These are phyloP conservation scores for Mycosphaerella arachidis DNA, from an alignment of 2,329 filamentous ascomycete species.

Conservation along the genomic window DNA sequence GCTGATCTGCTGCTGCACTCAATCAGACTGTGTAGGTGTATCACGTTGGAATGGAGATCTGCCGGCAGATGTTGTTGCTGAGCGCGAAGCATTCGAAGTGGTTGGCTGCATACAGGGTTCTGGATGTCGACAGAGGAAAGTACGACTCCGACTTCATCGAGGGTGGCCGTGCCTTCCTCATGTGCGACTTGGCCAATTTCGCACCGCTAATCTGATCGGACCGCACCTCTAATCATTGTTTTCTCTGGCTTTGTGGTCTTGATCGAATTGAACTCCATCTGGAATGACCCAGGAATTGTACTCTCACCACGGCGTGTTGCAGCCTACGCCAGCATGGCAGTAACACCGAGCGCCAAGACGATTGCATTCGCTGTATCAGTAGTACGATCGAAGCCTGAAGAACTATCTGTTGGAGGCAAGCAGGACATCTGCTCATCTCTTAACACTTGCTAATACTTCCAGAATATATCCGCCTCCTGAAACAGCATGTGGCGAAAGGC, in stretches of 20 bases:
- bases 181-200: not conserved
- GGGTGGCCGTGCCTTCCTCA: not conserved
- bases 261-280: not conserved
- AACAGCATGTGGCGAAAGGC: constrained; percentile 32
- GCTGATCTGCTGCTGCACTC: no score
- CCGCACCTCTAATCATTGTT: not conserved
- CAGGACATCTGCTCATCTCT: not conserved
- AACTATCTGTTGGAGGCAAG: constrained; percentile 30
- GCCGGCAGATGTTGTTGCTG: no score
- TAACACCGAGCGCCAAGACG: constrained; percentile 11
- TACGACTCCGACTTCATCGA: not conserved
- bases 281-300: not conserved
- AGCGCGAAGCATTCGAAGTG: no score
- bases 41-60: not conserved
- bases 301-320: not conserved
- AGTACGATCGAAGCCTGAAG: constrained; percentile 37
- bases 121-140: not conserved
- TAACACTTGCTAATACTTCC: constrained; percentile 5
- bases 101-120: no score
- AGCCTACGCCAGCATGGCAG: not conserved
- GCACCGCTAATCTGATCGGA: not conserved
- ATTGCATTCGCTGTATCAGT: constrained; percentile 28
- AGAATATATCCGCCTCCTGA: constrained; percentile 33
- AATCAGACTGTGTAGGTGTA: no score
- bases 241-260: not conserved